phyloP scores from a whole-genome alignment of 1,284 basidiomycete species.

The Puccinia sorghi region DNA sequence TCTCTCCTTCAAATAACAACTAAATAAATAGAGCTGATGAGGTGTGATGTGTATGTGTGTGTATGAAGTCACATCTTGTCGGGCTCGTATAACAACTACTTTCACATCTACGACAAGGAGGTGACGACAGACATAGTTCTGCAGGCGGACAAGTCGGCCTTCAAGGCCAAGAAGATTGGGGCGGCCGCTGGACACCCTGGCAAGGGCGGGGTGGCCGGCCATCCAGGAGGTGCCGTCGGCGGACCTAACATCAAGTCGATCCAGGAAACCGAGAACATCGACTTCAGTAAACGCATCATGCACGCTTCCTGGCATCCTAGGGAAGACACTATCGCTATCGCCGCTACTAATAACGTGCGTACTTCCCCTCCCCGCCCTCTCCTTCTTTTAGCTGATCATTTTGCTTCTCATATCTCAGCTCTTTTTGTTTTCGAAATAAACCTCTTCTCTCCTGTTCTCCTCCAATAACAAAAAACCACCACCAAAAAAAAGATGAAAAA shows the following conservation, averaged over 20 bases:
- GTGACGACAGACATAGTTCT: slow-evolving; percentile 85
- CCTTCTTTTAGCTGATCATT: not conserved
- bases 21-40: not conserved
- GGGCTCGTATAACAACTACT: slow-evolving; percentile 99
- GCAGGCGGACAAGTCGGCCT: slow-evolving; percentile 98
- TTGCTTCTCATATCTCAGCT: not conserved
- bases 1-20: too few relatives aligned
- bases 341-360: slow-evolving; percentile 60
- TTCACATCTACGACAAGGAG: slow-evolving; percentile 97
- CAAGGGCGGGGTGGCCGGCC: slow-evolving; percentile 70
- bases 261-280: slow-evolving; percentile 71
- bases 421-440: slow-evolving; percentile 21
- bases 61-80: slow-evolving; percentile 79
- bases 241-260: slow-evolving; percentile 69
- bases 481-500: not conserved
- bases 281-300: slow-evolving; percentile 97
- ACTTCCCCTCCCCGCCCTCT: not conserved
- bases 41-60: not conserved
- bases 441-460: not conserved
- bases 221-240: slow-evolving; percentile 64
- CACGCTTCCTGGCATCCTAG: slow-evolving; percentile 86
- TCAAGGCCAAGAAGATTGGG: slow-evolving; percentile 97
- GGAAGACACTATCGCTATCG: slow-evolving; percentile 82
- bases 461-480: not conserved
- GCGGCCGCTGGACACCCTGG: slow-evolving; percentile 59